A percentile compares a stretch with the other conserved stretches of the same genome.
Conservation (phyloP, 495 filamentous ascomycete genomes). For the Penicillium atrosanguineum region DNA sequence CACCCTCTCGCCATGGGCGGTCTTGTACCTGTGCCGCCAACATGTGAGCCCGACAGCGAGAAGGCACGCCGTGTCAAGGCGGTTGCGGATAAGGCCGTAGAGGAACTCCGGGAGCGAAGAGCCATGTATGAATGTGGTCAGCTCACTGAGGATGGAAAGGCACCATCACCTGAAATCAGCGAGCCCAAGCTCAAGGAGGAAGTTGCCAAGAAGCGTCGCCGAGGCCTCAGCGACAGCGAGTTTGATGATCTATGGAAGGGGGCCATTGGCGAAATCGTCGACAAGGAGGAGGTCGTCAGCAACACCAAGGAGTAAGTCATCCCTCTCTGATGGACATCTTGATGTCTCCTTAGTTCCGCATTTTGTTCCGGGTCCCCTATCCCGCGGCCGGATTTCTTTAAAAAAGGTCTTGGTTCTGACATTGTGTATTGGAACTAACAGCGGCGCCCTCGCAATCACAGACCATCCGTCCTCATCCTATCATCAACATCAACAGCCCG, state of each 20-base stretch:
- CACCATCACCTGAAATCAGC: constrained; percentile 61
- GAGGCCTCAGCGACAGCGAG: constrained; percentile 77
- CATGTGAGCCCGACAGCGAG: constrained; percentile 93
- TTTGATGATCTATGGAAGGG: constrained; percentile 90
- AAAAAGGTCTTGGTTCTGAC: constrained; percentile 48
- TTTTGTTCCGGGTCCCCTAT: constrained; percentile 17
- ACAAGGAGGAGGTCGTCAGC: constrained; percentile 76
- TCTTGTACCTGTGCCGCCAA: constrained; percentile 78
- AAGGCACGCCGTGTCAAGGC: constrained; percentile 83
- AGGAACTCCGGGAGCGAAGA: constrained; percentile 79
- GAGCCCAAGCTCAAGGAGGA: constrained; percentile 75
- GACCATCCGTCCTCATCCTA: constrained; percentile 61
- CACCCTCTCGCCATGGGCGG: constrained; percentile 84
- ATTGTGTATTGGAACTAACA: constrained; percentile 66
- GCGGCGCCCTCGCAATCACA: constrained; percentile 65
- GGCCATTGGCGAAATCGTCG: constrained; percentile 80
- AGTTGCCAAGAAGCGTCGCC: constrained; percentile 68
- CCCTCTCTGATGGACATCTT: constrained; percentile 32
- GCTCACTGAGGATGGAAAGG: constrained; percentile 59
- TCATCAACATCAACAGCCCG: constrained; percentile 76
- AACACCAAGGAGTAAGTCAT: constrained; percentile 73
- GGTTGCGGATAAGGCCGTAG: constrained; percentile 83
- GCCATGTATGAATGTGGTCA: constrained; percentile 91
- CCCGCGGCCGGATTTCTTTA: constrained; percentile 18
- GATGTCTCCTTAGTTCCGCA: constrained; percentile 10